Percentiles rank a stretch among this genome's conserved stretches.
These are phyloP conservation scores for Kwoniella europaea DNA, from an alignment of 768 basidiomycete genomes.

Conservation along the genomic window DNA sequence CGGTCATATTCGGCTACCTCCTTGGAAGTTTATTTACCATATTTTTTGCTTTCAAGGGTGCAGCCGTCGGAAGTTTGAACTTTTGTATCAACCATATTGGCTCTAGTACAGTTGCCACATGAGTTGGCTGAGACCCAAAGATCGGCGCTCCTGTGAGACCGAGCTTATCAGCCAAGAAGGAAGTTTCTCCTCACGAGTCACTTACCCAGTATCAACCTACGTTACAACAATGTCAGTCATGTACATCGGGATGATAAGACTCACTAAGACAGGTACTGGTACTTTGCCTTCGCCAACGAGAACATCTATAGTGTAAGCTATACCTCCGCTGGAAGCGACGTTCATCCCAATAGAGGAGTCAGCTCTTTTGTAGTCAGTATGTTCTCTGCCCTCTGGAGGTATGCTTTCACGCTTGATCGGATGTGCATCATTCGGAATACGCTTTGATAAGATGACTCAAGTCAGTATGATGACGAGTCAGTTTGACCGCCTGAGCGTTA, in stretches of 20 bases:
- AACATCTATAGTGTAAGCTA: constrained; percentile 18
- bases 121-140: constrained; percentile 14
- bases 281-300: neutral
- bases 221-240: neutral
- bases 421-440: neutral
- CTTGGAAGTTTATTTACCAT: constrained; percentile 7
- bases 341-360: constrained; percentile 8
- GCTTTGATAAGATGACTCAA: neutral
- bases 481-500: neutral
- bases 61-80: constrained; percentile 1
- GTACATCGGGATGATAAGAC: neutral
- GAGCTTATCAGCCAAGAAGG: neutral
- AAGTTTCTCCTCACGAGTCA: neutral
- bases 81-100: constrained; percentile 2
- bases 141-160: constrained; percentile 3
- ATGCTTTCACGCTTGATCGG: neutral
- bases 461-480: constrained; percentile 3
- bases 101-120: constrained; percentile 6
- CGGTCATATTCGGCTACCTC: neutral
- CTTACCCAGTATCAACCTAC: constrained; percentile 25
- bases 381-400: neutral
- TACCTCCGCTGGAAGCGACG: constrained; percentile 8
- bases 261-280: constrained; percentile 12
- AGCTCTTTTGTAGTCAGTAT: neutral
- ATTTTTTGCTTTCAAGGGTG: constrained; percentile 1